Base-by-base conservation (phyloP, 805 yeast species). In the Grigorovia yakushimaensis region DNA sequence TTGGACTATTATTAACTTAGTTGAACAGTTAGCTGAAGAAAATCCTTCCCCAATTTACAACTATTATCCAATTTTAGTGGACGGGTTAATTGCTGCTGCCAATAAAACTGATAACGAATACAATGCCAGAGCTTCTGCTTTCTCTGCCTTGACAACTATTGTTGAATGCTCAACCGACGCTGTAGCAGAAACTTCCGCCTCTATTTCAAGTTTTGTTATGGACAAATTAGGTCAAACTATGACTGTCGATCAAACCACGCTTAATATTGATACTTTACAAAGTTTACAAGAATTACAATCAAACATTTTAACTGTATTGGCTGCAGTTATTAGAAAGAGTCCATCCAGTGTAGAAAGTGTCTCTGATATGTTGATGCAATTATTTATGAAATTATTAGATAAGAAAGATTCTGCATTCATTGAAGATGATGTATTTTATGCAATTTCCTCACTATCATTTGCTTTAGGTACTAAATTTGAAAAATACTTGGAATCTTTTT, bases 381-480 rank as follows among this genome's bases (percentile, higher is more conserved):
- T 88, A 64, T 82, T 91, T 59, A 70, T 89, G 60, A 81, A 78
- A 59, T 71, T 93, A 59, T 72, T 93, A 61, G 79, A 60, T 55
- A 72, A 70, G 66, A 70, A 70, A 57, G 79, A 82, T 65, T 79
- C 95, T 9, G 69, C 88, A 44, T 62, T 56, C 47, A 81, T 91
- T 47, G 98, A 93, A 65, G 98, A 93, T 68, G 98, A 93, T 64
- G 80, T 93, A 8, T 86, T 88, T 65, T 86, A 88, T 61, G 94
- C 96, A 15, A 79, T 93, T 53, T 84, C 96, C 35, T 86, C 98
- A 0, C 76, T 93, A 50, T 93, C 98, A 2, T 76, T 84, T 39
- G 84, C 96, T 1, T 69, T 86, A 54, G 94, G 84, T 48, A 74
- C 70, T 39, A 72, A 73, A 20, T 93, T 93, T 62, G 73, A 73